phyloP scores from a whole-genome alignment of 1,284 basidiomycete genomes.

The Dichomitus squalens region DNA sequence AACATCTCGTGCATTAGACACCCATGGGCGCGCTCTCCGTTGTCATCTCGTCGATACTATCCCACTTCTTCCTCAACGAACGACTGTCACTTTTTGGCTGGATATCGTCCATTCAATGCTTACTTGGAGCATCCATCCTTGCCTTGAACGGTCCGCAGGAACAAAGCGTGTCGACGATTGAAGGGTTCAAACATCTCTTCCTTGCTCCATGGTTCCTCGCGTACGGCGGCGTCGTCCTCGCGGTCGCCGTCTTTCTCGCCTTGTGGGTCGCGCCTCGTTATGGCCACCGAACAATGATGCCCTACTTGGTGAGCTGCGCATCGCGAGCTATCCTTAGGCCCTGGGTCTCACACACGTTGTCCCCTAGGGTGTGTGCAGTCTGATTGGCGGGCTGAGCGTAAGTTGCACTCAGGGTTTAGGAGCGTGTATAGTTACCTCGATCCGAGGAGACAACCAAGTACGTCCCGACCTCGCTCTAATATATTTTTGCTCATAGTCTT shows the following conservation, averaged over 20 bases:
- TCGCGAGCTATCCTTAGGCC: background rate
- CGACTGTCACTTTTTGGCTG: conserved; percentile 60
- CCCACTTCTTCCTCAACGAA: conserved; percentile 70
- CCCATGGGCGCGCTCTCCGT: conserved; percentile 72
- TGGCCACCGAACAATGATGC: conserved; percentile 68
- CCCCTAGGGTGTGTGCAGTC: conserved; percentile 51
- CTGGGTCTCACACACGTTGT: background rate
- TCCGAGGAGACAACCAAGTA: conserved; percentile 49
- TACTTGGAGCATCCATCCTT: conserved; percentile 41
- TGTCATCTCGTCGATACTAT: conserved; percentile 71
- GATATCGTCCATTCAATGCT: conserved; percentile 63
- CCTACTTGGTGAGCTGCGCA: conserved; percentile 41
- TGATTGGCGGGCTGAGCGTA: conserved; percentile 71
- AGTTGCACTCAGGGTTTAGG: conserved; percentile 70
- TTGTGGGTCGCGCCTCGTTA: conserved; percentile 55
- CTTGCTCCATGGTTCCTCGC: conserved; percentile 63
- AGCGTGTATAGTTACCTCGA: conserved; percentile 62
- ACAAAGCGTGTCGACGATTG: conserved; percentile 59
- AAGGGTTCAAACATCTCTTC: conserved; percentile 61
- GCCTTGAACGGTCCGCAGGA: conserved; percentile 68
- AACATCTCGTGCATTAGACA: conserved; percentile 35
- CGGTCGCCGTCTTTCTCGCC: conserved; percentile 38
- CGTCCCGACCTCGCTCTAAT: background rate
- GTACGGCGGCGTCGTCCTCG: conserved; percentile 49
- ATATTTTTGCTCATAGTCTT: background rate